phyloP scores from a whole-genome alignment of 2,329 filamentous ascomycete genomes.

The Cladosporium colombiae region DNA sequence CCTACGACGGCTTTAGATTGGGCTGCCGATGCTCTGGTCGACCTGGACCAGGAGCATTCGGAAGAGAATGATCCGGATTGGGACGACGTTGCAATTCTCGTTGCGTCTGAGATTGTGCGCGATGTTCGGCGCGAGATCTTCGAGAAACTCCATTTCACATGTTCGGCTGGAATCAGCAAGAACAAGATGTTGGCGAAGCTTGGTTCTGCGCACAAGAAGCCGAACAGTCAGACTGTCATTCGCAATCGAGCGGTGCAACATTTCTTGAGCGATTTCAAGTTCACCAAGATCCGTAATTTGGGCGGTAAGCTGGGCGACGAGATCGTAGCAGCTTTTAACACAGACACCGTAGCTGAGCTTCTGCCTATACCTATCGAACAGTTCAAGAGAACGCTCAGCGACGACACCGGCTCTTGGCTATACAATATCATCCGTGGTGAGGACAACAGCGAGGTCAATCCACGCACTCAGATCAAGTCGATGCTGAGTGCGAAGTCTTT shows the following conservation, averaged over 20 bases:
- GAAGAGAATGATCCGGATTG: conserved; percentile 87
- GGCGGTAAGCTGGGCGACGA: conserved; percentile 93
- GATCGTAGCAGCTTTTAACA: conserved; percentile 76
- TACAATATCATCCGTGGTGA: conserved; percentile 82
- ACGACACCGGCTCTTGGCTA: conserved; percentile 83
- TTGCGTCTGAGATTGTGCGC: conserved; percentile 86
- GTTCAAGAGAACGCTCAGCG: conserved; percentile 74
- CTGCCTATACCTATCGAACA: conserved; percentile 71
- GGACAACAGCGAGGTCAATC: conserved; percentile 84
- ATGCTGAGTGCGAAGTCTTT: conserved; percentile 98
- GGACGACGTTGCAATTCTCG: conserved; percentile 86
- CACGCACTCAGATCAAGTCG: conserved; percentile 89
- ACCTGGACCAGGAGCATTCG: conserved; percentile 69
- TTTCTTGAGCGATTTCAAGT: conserved; percentile 83
- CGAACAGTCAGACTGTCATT: conserved; percentile 91
- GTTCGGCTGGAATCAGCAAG: conserved; percentile 81
- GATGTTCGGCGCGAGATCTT: conserved; percentile 69
- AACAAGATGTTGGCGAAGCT: conserved; percentile 98
- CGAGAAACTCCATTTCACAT: conserved; percentile 78
- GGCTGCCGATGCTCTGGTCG: conserved; percentile 78
- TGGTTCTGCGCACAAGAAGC: conserved; percentile 88
- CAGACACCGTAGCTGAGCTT: conserved; percentile 75
- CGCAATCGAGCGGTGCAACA: conserved; percentile 77
- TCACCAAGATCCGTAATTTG: conserved; percentile 92
- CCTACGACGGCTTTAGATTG: conserved; percentile 75